These are phyloP conservation scores for Botryotinia calthae DNA, from an alignment of 2,329 filamentous ascomycete species.

Conservation along the genomic window DNA sequence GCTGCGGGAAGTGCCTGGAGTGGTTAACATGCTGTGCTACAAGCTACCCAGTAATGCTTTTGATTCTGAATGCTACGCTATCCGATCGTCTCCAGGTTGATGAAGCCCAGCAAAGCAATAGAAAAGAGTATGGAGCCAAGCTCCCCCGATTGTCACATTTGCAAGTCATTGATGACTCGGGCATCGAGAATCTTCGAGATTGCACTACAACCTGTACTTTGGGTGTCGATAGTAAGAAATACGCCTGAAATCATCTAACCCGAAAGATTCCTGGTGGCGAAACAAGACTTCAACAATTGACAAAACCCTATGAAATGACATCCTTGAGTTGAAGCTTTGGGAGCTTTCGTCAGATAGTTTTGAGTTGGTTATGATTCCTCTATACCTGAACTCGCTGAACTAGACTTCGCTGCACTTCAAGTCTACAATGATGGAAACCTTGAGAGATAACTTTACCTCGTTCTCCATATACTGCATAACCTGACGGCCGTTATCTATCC, in stretches of 20 bases:
- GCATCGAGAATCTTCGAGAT: background rate
- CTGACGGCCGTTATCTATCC: background rate
- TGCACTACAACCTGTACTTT: background rate
- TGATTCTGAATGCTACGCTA: background rate
- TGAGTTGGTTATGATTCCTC: background rate
- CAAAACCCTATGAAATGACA: background rate
- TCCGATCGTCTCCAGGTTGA: background rate
- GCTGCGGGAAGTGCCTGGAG: background rate
- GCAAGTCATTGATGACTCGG: background rate
- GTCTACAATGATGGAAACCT: background rate
- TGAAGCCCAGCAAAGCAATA: background rate
- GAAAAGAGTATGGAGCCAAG: background rate
- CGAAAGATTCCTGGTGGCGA: background rate
- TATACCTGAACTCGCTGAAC: background rate
- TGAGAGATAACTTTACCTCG: background rate
- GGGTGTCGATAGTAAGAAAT: no score
- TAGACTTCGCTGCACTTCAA: no score
- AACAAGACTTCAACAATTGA: background rate
- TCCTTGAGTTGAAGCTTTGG: background rate
- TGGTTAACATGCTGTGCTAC: background rate
- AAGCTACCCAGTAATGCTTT: background rate
- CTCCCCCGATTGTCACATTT: background rate
- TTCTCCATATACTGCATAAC: background rate
- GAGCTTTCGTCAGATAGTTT: background rate
- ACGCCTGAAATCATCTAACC: no score